Evolutionary conservation across 2,329 filamentous ascomycete genomes (phyloP).

Genomic region (Aureobasidium sp.): DNA sequence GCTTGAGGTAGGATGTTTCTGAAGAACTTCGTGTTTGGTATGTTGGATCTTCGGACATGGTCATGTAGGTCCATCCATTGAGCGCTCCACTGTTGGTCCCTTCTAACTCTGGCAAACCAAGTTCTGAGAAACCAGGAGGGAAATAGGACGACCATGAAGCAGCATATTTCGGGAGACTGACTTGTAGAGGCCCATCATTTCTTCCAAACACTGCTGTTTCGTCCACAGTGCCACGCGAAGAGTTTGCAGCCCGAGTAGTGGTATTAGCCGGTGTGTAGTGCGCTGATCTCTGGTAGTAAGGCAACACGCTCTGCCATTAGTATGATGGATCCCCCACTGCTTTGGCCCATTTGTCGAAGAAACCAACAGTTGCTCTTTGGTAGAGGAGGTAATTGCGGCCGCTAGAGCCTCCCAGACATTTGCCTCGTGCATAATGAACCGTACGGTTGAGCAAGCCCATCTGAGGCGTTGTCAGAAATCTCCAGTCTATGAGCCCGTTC

Average conservation of each 20-base stretch:
- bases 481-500: slow-evolving; percentile 27
- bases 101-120: slow-evolving; percentile 24
- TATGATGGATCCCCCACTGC: slow-evolving; percentile 24
- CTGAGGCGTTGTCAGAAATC: slow-evolving; percentile 22
- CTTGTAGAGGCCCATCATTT: slow-evolving; percentile 24
- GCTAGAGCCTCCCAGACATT: slow-evolving; percentile 24
- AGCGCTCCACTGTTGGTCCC: slow-evolving; percentile 25
- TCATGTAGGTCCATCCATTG: slow-evolving; percentile 17
- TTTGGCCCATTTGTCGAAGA: slow-evolving; percentile 31
- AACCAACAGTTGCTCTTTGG: slow-evolving; percentile 22
- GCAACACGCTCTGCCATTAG: slow-evolving; percentile 25
- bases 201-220: slow-evolving; percentile 18
- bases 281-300: slow-evolving; percentile 23
- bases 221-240: slow-evolving; percentile 18
- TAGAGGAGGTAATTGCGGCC: slow-evolving; percentile 23
- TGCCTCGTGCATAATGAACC: slow-evolving; percentile 26
- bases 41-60: slow-evolving; percentile 24
- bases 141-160: slow-evolving; percentile 25
- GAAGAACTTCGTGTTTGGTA: slow-evolving; percentile 22
- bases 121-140: slow-evolving; percentile 20
- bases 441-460: not conserved
- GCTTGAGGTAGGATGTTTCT: slow-evolving; percentile 24
- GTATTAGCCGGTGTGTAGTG: slow-evolving; percentile 18
- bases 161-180: slow-evolving; percentile 23
- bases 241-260: slow-evolving; percentile 16